These are phyloP conservation scores for Handroanthus guayacan DNA, from an alignment of 257 asterid species.

Conservation along the genomic window DNA sequence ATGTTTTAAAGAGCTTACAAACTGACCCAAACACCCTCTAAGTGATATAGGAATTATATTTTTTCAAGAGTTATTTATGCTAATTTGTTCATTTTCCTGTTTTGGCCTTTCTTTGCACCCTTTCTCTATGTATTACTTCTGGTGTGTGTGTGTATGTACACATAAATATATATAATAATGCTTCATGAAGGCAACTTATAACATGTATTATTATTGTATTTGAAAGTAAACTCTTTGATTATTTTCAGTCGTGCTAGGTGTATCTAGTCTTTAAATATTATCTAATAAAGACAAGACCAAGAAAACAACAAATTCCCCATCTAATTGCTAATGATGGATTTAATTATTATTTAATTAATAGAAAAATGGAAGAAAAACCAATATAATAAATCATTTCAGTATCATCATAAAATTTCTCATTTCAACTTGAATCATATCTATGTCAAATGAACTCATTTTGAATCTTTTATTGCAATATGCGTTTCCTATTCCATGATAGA, in stretches of 20 bases:
- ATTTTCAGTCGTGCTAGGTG: constrained; percentile 30
- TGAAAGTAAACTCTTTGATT: background rate
- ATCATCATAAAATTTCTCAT: background rate
- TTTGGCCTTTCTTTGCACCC: background rate
- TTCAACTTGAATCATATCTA: no score
- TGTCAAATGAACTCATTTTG: no score
- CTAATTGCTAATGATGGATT: constrained; percentile 33
- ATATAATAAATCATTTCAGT: background rate
- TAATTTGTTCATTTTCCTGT: background rate
- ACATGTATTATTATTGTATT: no score
- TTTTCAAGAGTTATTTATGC: constrained; percentile 8
- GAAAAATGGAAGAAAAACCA: no score
- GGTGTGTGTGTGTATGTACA: no score
- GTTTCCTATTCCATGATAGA: no score
- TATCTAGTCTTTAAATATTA: constrained; percentile 21
- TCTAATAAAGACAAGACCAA: constrained; percentile 30
- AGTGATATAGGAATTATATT: background rate
- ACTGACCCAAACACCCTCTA: no score
- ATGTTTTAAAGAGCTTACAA: no score
- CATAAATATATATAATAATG: no score
- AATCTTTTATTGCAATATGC: background rate
- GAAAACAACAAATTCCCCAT: constrained; percentile 33
- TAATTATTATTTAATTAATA: background rate
- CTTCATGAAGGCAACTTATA: no score
- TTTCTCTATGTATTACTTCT: background rate